These are phyloP conservation scores for Xylaria sp. DNA, from an alignment of 2,329 filamentous ascomycete species.

Conservation along the genomic window DNA sequence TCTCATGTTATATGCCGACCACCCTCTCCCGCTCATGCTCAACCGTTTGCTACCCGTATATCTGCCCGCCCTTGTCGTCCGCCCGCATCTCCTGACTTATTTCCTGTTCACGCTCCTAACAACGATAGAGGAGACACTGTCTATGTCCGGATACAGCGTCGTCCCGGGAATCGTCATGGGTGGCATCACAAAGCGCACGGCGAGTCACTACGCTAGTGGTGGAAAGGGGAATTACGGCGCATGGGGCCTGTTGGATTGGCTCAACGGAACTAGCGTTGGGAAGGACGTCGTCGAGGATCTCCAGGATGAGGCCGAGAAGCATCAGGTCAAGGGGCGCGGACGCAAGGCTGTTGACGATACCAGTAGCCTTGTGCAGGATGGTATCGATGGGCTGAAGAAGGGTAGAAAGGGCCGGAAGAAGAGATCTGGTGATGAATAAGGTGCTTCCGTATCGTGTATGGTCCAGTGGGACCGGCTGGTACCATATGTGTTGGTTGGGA, in stretches of 20 bases:
- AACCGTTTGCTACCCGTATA: constrained; percentile 72
- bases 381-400: constrained; percentile 49
- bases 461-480: no score
- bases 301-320: constrained; percentile 65
- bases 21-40: constrained; percentile 72
- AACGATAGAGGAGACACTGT: constrained; percentile 73
- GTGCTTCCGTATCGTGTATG: no score
- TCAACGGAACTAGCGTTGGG: constrained; percentile 64
- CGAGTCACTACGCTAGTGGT: constrained; percentile 64
- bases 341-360: constrained; percentile 49
- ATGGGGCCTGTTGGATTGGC: constrained; percentile 71
- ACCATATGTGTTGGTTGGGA: not conserved
- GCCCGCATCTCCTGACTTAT: constrained; percentile 78
- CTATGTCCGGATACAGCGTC: constrained; percentile 73
- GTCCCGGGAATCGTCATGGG: constrained; percentile 64
- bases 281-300: constrained; percentile 64
- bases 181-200: constrained; percentile 57
- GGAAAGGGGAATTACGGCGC: constrained; percentile 70
- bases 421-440: constrained; percentile 16
- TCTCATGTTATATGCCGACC: constrained; percentile 72
- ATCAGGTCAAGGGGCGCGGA: constrained; percentile 57
- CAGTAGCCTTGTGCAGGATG: constrained; percentile 49
- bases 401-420: constrained; percentile 44
- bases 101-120: constrained; percentile 70
- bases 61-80: constrained; percentile 70